These are phyloP conservation scores for Karstenula rhodostoma DNA, from an alignment of 2,329 filamentous ascomycete genomes.

Conservation along the genomic window DNA sequence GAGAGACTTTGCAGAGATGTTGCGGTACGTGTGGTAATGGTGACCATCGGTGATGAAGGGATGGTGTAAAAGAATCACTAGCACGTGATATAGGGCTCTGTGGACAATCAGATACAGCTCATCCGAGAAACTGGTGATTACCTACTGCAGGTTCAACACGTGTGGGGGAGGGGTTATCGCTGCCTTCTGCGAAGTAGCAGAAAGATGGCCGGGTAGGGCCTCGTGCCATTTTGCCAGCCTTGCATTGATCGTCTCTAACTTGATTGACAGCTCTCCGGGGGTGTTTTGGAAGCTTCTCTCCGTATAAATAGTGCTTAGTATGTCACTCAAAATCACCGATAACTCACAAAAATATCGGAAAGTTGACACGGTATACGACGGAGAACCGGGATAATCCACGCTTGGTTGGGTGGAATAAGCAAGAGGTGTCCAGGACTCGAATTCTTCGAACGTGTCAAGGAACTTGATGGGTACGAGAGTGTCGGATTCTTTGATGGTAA, in stretches of 20 bases:
- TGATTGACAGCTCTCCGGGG: constrained; percentile 47
- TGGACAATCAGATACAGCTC: not conserved
- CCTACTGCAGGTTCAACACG: constrained; percentile 37
- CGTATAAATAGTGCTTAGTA: constrained; percentile 48
- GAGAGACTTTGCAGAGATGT: constrained; percentile 55
- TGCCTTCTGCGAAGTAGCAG: constrained; percentile 44
- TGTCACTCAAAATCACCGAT: constrained; percentile 57
- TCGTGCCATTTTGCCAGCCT: constrained; percentile 56
- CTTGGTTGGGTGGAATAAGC: constrained; percentile 38
- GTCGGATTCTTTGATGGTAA: constrained; percentile 57
- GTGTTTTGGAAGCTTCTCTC: constrained; percentile 46
- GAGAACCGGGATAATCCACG: constrained; percentile 44
- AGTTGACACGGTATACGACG: constrained; percentile 55
- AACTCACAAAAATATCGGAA: constrained; percentile 55
- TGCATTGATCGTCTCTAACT: constrained; percentile 50
- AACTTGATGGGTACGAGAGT: constrained; percentile 58
- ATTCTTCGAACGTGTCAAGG: constrained; percentile 61
- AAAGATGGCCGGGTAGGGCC: constrained; percentile 54
- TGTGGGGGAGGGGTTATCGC: constrained; percentile 48
- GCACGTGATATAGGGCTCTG: constrained; percentile 58
- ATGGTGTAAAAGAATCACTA: constrained; percentile 63
- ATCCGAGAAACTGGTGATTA: not conserved
- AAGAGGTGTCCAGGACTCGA: constrained; percentile 61
- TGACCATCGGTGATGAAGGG: constrained; percentile 62
- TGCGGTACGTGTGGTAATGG: constrained; percentile 52